Conservation (phyloP, 2,329 filamentous ascomycete genomes). For the Phialophora verrucosa region DNA sequence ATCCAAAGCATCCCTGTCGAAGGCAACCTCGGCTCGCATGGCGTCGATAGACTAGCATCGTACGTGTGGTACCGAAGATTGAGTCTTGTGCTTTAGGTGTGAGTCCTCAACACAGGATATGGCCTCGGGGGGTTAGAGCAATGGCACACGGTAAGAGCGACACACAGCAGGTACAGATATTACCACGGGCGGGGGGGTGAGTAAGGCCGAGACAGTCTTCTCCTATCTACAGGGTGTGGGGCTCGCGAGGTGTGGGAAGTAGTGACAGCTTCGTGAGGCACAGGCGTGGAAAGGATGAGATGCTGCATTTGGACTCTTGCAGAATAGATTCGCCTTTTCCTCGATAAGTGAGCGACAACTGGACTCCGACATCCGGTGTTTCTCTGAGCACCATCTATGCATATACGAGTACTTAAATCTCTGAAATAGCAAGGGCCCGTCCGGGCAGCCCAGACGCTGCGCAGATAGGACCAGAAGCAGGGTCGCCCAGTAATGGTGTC, state of each 20-base stretch:
- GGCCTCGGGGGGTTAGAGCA: too few species aligned
- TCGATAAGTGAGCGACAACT: not conserved
- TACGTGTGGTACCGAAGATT: not conserved
- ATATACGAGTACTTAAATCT: too few species aligned
- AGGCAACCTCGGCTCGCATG: not conserved
- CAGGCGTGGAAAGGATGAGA: not conserved
- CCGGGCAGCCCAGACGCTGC: too few species aligned
- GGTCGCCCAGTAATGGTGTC: not conserved
- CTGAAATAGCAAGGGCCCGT: too few species aligned
- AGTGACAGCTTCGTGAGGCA: not conserved
- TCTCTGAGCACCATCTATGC: not conserved
- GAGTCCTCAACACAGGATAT: not conserved
- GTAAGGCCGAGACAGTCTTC: not conserved
- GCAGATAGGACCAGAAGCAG: not conserved
- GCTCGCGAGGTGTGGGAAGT: not conserved
- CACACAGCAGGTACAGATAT: not conserved
- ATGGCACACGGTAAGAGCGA: not conserved
- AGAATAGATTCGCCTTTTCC: not conserved
- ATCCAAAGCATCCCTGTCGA: not conserved
- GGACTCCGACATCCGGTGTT: not conserved
- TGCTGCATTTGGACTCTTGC: not conserved
- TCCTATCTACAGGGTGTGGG: not conserved
- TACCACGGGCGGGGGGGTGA: not conserved
- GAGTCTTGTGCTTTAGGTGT: not conserved
- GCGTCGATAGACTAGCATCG: not conserved